A percentile compares a stretch with the other conserved stretches of the same genome.
Evolutionary conservation across 352 stramenopile genomes (phyloP).

Genomic region (Plasmopara muralis): DNA sequence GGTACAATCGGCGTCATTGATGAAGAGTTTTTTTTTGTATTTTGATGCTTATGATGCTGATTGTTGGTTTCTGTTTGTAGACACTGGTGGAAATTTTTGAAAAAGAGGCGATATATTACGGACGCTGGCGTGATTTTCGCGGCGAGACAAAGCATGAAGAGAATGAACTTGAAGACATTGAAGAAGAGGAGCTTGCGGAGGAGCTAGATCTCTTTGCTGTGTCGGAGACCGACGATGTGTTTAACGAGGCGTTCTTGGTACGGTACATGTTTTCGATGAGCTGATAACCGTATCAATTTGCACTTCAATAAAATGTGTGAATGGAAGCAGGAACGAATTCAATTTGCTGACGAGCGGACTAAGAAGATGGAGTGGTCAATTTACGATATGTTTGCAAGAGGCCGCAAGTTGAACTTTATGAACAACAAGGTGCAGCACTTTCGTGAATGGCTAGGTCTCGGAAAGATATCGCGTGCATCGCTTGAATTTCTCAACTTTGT

Average conservation of each 20-base stretch:
- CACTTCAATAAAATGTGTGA: not conserved
- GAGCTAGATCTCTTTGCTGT: constrained; percentile 82
- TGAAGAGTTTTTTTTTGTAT: not conserved
- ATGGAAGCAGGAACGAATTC: constrained; percentile 57
- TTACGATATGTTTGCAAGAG: constrained; percentile 73
- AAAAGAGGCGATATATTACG: constrained; percentile 77
- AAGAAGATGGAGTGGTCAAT: constrained; percentile 77
- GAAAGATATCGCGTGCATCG: constrained; percentile 58
- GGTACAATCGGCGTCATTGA: constrained; percentile 15
- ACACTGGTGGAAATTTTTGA: constrained; percentile 68
- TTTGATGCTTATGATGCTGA: constrained; percentile 1
- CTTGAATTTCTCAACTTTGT: constrained; percentile 86
- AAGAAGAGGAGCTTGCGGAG: constrained; percentile 76
- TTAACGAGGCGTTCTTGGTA: constrained; percentile 69
- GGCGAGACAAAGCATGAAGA: constrained; percentile 72
- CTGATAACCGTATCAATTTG: constrained; percentile 1
- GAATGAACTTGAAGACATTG: constrained; percentile 70
- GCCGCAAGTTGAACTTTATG: constrained; percentile 82
- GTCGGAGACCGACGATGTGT: constrained; percentile 66
- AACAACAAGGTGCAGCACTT: constrained; percentile 59
- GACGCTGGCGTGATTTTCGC: constrained; percentile 78
- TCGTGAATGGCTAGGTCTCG: constrained; percentile 61
- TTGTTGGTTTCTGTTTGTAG: constrained; percentile 22
- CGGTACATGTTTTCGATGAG: not conserved
- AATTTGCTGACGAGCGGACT: constrained; percentile 78